Conservation (phyloP, 306 rosid genomes). For the Medicago arabica region DNA sequence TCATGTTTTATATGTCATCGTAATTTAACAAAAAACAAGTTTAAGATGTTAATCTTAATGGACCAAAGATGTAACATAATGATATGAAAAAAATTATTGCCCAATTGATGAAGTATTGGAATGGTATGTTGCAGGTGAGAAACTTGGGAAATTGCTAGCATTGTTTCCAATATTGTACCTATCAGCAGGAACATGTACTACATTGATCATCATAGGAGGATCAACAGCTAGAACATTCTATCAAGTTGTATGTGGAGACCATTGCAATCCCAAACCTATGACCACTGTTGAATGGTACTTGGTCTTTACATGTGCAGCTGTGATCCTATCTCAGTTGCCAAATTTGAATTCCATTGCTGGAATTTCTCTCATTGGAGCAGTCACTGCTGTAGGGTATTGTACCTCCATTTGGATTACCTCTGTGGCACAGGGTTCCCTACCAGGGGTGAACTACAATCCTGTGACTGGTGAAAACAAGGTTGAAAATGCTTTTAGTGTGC, state of each 20-base stretch:
- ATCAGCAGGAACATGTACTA: conserved; percentile 61
- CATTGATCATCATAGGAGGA: conserved; percentile 67
- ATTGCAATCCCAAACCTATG: conserved; percentile 55
- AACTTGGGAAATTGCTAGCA: conserved; percentile 46
- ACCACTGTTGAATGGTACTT: conserved; percentile 64
- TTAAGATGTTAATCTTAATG: too few species aligned
- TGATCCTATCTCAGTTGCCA: conserved; percentile 54
- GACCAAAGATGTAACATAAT: too few species aligned
- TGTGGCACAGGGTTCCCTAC: conserved; percentile 51
- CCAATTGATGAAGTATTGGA: not conserved
- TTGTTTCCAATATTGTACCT: conserved; percentile 63
- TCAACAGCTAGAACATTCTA: conserved; percentile 54
- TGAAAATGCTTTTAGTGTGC: conserved; percentile 38
- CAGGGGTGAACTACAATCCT: conserved; percentile 45
- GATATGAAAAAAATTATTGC: too few species aligned
- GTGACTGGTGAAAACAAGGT: not conserved
- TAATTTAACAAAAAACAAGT: too few species aligned
- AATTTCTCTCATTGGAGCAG: conserved; percentile 54
- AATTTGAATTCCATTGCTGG: conserved; percentile 64
- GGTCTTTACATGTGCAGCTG: conserved; percentile 60
- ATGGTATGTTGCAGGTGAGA: conserved; percentile 54
- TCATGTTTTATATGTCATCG: too few species aligned
- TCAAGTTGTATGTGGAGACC: conserved; percentile 52
- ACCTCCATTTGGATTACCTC: conserved; percentile 52
- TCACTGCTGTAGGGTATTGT: conserved; percentile 59